phyloP scores from a whole-genome alignment of 2,329 filamentous ascomycete species.

The Camillea tinctor region DNA sequence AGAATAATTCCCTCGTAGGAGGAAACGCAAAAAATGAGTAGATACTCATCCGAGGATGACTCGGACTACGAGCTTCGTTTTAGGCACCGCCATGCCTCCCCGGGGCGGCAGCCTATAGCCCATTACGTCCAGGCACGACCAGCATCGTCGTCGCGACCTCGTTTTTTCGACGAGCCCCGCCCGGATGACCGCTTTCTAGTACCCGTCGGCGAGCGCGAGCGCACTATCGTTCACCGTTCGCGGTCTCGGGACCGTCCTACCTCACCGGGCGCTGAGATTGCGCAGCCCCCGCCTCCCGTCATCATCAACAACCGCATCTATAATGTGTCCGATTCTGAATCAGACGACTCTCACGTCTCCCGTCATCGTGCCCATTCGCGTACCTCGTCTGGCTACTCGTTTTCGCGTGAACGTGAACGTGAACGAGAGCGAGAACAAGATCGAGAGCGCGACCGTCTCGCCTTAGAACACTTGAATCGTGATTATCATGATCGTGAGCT shows the following conservation, averaged over 20 bases:
- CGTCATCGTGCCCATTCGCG: slow-evolving; percentile 33
- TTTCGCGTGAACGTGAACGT: slow-evolving; percentile 17
- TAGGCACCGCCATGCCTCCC: slow-evolving; percentile 39
- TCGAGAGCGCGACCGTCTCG: slow-evolving; percentile 32
- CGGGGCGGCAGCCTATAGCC: slow-evolving; percentile 32
- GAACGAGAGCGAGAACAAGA: slow-evolving; percentile 25
- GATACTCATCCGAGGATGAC: slow-evolving; percentile 44
- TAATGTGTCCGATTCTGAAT: slow-evolving; percentile 38
- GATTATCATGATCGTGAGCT: slow-evolving; percentile 31
- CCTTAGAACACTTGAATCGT: slow-evolving; percentile 32
- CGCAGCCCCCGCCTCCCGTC: slow-evolving; percentile 40
- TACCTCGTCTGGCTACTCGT: slow-evolving; percentile 33
- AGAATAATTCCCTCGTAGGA: background rate
- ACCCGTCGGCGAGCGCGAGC: slow-evolving; percentile 49
- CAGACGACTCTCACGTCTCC: slow-evolving; percentile 39
- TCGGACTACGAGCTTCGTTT: slow-evolving; percentile 56
- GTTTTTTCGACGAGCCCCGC: slow-evolving; percentile 39
- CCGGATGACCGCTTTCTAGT: slow-evolving; percentile 38
- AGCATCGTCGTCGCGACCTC: slow-evolving; percentile 34
- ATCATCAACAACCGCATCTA: slow-evolving; percentile 59
- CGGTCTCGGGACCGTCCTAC: slow-evolving; percentile 47
- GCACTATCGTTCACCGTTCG: slow-evolving; percentile 45
- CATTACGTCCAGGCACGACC: slow-evolving; percentile 46
- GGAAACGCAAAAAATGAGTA: slow-evolving; percentile 24
- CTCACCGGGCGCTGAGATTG: slow-evolving; percentile 35